Conservation (phyloP, 2,329 filamentous ascomycete species). For the Tolypocladium amazonense region DNA sequence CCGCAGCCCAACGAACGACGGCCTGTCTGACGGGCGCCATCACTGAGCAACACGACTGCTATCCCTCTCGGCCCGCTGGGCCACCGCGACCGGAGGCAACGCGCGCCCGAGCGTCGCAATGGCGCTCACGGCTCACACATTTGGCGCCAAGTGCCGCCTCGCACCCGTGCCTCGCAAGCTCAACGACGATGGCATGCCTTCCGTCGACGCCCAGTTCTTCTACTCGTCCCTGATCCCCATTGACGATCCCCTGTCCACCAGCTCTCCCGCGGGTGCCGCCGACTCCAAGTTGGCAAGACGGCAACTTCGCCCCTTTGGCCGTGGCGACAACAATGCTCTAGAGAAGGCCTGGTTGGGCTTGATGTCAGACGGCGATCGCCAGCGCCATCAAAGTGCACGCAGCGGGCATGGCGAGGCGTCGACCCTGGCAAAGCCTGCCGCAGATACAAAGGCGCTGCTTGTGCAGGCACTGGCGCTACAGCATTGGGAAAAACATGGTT, state of each 20-base stretch:
- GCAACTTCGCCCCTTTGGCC: constrained; percentile 66
- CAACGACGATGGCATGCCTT: constrained; percentile 40
- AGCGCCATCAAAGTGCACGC: constrained; percentile 31
- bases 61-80: background rate
- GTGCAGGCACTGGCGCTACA: constrained; percentile 31
- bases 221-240: constrained; percentile 75
- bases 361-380: constrained; percentile 33
- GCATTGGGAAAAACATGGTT: constrained; percentile 37
- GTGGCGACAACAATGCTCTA: constrained; percentile 67
- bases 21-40: background rate
- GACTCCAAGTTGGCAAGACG: constrained; percentile 43
- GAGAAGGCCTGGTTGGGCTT: constrained; percentile 68
- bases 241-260: constrained; percentile 73
- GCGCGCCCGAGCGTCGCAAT: background rate
- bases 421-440: constrained; percentile 19
- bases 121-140: constrained; percentile 36
- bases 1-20: background rate
- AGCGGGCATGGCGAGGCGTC: constrained; percentile 10
- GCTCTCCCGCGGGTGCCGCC: constrained; percentile 37
- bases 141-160: constrained; percentile 48
- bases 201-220: constrained; percentile 66
- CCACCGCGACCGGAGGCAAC: background rate
- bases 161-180: constrained; percentile 30
- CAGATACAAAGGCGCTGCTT: constrained; percentile 19
- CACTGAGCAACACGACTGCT: background rate